Evolutionary conservation across 257 asterid species (phyloP), one percentile per base, ranked within the genome.

Genomic region (Lithospermum erythrorhizon): DNA sequence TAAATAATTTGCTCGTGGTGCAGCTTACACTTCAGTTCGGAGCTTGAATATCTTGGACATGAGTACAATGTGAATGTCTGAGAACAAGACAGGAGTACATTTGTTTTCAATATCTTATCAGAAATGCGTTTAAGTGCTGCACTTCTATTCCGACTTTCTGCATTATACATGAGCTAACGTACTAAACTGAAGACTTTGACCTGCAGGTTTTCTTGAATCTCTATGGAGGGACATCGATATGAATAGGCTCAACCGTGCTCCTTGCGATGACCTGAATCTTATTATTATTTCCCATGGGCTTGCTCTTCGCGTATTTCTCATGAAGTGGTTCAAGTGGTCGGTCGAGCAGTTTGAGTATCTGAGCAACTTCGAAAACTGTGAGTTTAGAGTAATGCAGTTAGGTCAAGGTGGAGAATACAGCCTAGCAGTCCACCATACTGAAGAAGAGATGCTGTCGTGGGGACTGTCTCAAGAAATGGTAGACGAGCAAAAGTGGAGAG

Each of bases 311-410:
- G 77, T 73, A 37, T 73, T 77, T 62, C 70, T 77, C 16, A 77
- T 73, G 82, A 77, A 70, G 72, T 77, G 79, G 82, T 77, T 77
- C 72, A 77, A 77, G 79, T 77, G 82, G 82, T 73, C 82, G 13
- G 77, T 70, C 0, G 75, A 73, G 52, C 82, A 77, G 56, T 77
- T 73, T 10, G 82, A 77, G 66, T 68, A 61, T 63, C 65, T 73
- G 21, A 73, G 62, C 62, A 77, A 73, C 51, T 53, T 61, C 2
- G 74, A 67, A 9, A 73, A 77, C 58, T 70, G 76, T n/a, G 82
- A 77, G 68, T 73, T 73, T 58, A 71, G 76, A 24, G 82, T 77
- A 4, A 67, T 77, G 82, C 76, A 77, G 27, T 51, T 77, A 61
- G 82, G 82, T 0, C 19, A 21, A 4, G 82, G 82, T 27, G 82